Percentiles rank a stretch among this genome's conserved stretches.
Evolutionary conservation across 805 yeast species (phyloP).

Genomic region (Candida lessepsii): DNA sequence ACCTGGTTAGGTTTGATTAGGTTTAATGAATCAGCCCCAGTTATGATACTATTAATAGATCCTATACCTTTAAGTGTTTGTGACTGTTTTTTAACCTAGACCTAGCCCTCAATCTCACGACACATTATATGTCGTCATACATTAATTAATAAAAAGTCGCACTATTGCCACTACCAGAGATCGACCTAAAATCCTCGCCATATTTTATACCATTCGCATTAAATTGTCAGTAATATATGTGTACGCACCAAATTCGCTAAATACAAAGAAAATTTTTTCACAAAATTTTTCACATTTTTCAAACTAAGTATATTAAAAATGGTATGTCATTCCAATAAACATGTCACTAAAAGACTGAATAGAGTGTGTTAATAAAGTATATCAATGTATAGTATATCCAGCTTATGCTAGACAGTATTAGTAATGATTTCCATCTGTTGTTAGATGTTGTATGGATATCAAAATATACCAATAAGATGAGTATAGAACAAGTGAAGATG

Average conservation of each 20-base stretch:
- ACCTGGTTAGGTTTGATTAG: no score
- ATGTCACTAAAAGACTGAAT: not conserved
- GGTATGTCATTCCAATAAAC: conserved; percentile 1
- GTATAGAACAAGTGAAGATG: no score
- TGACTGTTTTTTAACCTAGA: not conserved
- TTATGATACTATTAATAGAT: no score
- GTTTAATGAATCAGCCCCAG: no score
- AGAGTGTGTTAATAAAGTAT: no score
- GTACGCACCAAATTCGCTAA: conserved; percentile 3
- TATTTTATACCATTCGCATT: not conserved
- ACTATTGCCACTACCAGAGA: not conserved
- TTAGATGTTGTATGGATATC: no score
- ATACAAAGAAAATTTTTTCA: conserved; percentile 5
- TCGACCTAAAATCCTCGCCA: not conserved
- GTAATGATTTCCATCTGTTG: no score
- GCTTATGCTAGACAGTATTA: no score
- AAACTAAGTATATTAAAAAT: conserved; percentile 4
- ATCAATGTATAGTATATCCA: no score
- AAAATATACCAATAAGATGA: no score
- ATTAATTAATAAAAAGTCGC: conserved; percentile 2
- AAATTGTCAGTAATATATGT: conserved; percentile 1
- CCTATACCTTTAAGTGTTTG: not conserved
- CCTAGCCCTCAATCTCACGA: not conserved
- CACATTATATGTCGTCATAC: conserved; percentile 1
- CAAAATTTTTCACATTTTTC: conserved; percentile 8